Percentiles rank a stretch among this genome's conserved stretches.
phyloP scores from a whole-genome alignment of 306 rosid species.

The Styphnolobium japonicum region DNA sequence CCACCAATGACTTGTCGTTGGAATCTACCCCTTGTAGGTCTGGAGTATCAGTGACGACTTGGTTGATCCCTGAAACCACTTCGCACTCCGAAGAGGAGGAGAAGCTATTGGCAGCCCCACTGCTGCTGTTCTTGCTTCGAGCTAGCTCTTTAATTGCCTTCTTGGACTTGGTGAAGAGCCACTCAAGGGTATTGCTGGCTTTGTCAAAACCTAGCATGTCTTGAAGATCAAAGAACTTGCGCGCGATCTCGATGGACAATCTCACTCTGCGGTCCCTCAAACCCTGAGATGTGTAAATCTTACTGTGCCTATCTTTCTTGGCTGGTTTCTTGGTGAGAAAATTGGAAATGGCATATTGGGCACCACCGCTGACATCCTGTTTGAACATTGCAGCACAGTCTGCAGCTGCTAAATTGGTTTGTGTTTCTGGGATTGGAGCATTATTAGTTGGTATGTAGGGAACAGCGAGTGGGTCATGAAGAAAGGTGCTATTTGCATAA shows the following conservation, averaged over 20 bases:
- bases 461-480: slow-evolving; percentile 32
- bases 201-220: slow-evolving; percentile 92
- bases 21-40: neutral
- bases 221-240: slow-evolving; percentile 89
- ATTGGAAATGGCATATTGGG: slow-evolving; percentile 10
- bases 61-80: slow-evolving; percentile 18
- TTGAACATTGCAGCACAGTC: slow-evolving; percentile 30
- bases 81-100: slow-evolving; percentile 33
- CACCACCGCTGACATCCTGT: neutral
- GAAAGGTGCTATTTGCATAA: slow-evolving; percentile 21
- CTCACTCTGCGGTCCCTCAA: slow-evolving; percentile 81
- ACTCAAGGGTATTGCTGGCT: slow-evolving; percentile 86
- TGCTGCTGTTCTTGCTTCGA: slow-evolving; percentile 15
- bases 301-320: slow-evolving; percentile 85
- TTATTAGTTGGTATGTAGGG: slow-evolving; percentile 31
- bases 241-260: slow-evolving; percentile 66
- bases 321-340: slow-evolving; percentile 25
- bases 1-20: neutral
- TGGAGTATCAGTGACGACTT: neutral
- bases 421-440: slow-evolving; percentile 30
- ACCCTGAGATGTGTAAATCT: slow-evolving; percentile 86
- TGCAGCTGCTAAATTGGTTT: slow-evolving; percentile 34
- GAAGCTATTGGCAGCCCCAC: neutral
- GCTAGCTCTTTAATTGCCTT: slow-evolving; percentile 55
- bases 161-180: slow-evolving; percentile 71